Conservation (phyloP, 1,284 basidiomycete species). For the Trichosporon inkin region DNA sequence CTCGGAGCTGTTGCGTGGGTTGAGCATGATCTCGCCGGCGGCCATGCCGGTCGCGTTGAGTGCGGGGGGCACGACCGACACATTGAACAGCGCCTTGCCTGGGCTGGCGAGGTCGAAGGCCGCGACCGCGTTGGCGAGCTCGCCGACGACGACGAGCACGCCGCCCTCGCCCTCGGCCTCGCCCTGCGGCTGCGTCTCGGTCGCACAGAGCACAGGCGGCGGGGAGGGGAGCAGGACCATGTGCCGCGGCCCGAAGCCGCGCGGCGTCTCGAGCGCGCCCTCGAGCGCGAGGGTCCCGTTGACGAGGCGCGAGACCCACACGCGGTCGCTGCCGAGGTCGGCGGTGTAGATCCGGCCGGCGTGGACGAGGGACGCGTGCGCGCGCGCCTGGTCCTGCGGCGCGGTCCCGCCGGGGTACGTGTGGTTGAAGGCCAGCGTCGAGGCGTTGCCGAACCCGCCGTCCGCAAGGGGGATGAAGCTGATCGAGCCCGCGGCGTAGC, state of each 20-base stretch:
- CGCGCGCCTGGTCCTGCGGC: slow-evolving; percentile 2
- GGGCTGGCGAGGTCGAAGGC: not conserved
- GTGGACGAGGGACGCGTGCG: not conserved
- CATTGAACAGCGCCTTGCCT: not conserved
- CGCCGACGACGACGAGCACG: not conserved
- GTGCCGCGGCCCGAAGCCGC: not conserved
- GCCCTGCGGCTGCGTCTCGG: too few species aligned
- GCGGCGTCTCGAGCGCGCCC: not conserved
- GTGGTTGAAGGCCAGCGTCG: not conserved
- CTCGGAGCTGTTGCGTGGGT: not conserved
- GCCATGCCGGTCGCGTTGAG: not conserved
- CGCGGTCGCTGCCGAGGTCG: slow-evolving; percentile 1
- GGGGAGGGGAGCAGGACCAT: not conserved
- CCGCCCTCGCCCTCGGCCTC: too few species aligned
- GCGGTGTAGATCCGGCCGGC: slow-evolving; percentile 2
- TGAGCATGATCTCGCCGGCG: not conserved
- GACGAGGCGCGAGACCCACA: not conserved
- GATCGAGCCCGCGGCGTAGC: not conserved
- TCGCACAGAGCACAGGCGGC: too few species aligned
- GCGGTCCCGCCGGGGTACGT: not conserved
- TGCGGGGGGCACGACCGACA: not conserved
- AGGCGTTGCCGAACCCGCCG: not conserved
- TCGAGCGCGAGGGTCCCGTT: not conserved
- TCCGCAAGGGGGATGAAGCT: not conserved
- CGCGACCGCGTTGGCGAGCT: not conserved